A percentile compares a stretch with the other conserved stretches of the same genome.
Conservation (phyloP, 306 rosid genomes). For the Potentilla sterilis region DNA sequence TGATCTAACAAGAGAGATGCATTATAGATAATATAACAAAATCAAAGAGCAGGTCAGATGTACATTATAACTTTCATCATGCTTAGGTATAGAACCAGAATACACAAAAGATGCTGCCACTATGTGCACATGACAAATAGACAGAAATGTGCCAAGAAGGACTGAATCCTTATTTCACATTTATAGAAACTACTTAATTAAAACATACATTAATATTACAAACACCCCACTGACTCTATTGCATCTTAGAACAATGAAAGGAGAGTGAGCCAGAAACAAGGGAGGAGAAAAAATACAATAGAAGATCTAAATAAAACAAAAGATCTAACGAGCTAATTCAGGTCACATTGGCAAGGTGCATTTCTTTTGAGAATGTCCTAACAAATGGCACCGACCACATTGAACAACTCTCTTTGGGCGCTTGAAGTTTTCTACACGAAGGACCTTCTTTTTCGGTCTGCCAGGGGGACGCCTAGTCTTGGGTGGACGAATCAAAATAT, state of each 20-base stretch:
- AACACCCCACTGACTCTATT: constrained; percentile 44
- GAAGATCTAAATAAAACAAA: neutral
- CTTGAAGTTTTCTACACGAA: constrained; percentile 82
- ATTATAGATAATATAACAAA: neutral
- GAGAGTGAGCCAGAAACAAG: constrained; percentile 9
- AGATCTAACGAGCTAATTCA: constrained; percentile 39
- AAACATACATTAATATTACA: constrained; percentile 48
- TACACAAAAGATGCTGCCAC: constrained; percentile 15
- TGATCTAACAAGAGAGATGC: neutral
- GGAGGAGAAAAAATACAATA: neutral
- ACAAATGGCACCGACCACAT: constrained; percentile 97
- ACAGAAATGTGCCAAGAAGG: constrained; percentile 30
- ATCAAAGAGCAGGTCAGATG: neutral
- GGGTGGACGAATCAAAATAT: constrained; percentile 71
- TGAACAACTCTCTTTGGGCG: constrained; percentile 96
- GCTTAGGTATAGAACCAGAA: neutral
- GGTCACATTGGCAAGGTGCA: constrained; percentile 75
- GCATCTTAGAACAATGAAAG: constrained; percentile 25
- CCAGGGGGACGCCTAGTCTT: constrained; percentile 96
- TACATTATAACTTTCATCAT: neutral
- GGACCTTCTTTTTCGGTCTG: constrained; percentile 94
- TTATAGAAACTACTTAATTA: constrained; percentile 30
- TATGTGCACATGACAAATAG: constrained; percentile 14
- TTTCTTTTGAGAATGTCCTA: constrained; percentile 98
- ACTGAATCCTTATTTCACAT: constrained; percentile 38